These are phyloP conservation scores for Arthrinium phaeospermum DNA, from an alignment of 2,329 filamentous ascomycete genomes.

Conservation along the genomic window DNA sequence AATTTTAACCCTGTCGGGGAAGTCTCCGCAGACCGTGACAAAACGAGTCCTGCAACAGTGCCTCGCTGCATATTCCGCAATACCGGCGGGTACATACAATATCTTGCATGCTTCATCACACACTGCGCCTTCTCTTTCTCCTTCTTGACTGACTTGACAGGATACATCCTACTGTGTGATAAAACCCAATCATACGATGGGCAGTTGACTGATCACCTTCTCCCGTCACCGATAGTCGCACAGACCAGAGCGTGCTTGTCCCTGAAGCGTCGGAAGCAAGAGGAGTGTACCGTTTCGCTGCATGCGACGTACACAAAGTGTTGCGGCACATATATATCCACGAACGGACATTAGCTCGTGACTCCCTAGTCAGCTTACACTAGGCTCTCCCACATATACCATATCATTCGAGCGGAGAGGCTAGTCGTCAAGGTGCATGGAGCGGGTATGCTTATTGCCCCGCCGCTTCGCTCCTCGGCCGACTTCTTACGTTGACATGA, in stretches of 20 bases:
- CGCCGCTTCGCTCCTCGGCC: background rate
- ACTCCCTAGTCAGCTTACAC: background rate
- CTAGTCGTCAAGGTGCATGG: conserved; percentile 10
- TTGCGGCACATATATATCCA: conserved; percentile 5
- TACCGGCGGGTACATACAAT: background rate
- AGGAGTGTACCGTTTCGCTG: background rate
- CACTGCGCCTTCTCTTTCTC: background rate
- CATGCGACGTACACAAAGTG: conserved; percentile 5
- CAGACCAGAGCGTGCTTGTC: background rate
- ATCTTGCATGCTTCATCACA: background rate
- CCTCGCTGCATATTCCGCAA: background rate
- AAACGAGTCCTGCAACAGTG: background rate
- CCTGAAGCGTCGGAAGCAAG: background rate
- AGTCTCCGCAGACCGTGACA: background rate
- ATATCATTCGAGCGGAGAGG: background rate
- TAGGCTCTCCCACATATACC: background rate
- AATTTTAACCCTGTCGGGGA: background rate
- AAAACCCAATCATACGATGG: background rate
- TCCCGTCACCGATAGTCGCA: background rate
- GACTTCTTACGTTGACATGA: background rate
- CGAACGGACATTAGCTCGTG: background rate
- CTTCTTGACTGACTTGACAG: background rate
- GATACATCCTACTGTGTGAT: background rate
- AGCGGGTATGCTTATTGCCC: conserved; percentile 11
- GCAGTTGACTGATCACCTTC: background rate